Base-by-base conservation (phyloP, 2,329 filamentous ascomycete genomes). In the Trichoderma lentiforme region DNA sequence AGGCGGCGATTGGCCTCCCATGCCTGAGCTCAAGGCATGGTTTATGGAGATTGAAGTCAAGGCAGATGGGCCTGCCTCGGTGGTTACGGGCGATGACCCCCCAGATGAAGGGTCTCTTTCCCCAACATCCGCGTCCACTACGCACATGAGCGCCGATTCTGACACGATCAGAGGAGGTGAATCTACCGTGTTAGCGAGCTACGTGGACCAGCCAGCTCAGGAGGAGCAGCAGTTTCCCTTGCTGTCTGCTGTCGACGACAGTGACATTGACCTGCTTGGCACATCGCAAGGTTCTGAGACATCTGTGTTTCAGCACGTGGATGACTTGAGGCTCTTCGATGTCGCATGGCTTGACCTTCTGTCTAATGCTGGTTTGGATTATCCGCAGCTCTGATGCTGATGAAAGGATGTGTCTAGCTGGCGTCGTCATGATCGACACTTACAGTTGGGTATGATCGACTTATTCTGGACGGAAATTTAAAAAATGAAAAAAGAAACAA, bases 1-100 rank as follows among this genome's bases (percentile, higher is more conserved):
- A 3, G 86, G 86, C 36, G 85, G 85, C 15, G 83, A 87, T 74
- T 87, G 85, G 84, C 87, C 88, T 6, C 77, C 84, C 6, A 89
- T 90, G 88, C 76, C 78, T 21, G 85, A 88, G 71, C 81, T 90
- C 73, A 89, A 89, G 81, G 81, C 83, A 69, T 91, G 88, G 89
- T 88, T 91, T 82, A 81, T 83, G 21, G 86, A 89, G 77, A 82
- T 88, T 4, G 24, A 21, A n/a, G 71, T 72, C 14, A 15, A 39
- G 24, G 36, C 28, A 6, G 64, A 61, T n/a, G 30, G n/a, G 30
- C 47, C 57, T 32, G 9, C 28, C 28, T 24, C 63, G 3, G 14
- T 34, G 21, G 58, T n/a, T 30, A 6, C 53, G 11, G 53, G 39
- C 6, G 9, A 51, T 21, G 53, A 61, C 12, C n/a, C 32, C 9